Evolutionary conservation across 225 moss, liverwort and hornwort genomes (phyloP), one percentile per base, ranked within the genome.

Genomic region (Climacium dendroides): DNA sequence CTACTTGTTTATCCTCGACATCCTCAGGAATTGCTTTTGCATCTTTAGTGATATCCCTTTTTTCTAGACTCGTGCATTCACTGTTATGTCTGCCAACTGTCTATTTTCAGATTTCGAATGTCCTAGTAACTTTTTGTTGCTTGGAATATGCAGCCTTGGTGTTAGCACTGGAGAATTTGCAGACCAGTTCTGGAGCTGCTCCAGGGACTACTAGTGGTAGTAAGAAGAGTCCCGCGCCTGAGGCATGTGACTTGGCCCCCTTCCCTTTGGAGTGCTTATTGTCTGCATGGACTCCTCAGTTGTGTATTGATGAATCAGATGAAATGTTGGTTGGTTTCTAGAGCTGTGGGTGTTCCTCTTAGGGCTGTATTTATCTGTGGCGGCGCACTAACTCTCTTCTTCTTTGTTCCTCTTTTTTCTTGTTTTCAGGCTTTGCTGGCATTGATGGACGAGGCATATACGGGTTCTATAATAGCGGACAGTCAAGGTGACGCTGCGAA

Each of bases 371-470:
- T 81, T 57, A 22, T 34, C 45, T 24, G 1, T 19, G 0, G 29
- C 43, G 59, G 59, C 25, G 50, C 28, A 10, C 29, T 52, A 35
- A 81, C 25, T 35, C 45, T 62, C 52, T 24, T 23, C 61, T 87
- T 78, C 32, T 74, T 73, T 88, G 70, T 3, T 24, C 22, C 23
- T 13, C 11, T 16, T 81, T 48, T 80, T 83, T n/a, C n/a, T 19
- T 91, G 84, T 79, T 89, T 90, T 77, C 93, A 98, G 98, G 97
- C 93, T 39, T 90, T 99, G 86, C 87, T 99, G 83, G 95, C 94
- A 32, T 90, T 99, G 80, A 99, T 99, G 98, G 98, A 99, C 79
- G 96, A 96, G 88, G 97, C 96, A 48, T 99, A 99, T 64, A 97
- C 97, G 70, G 98, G 97, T 5, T 94, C 94, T 55, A 85, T 92